Evolutionary conservation across 2,329 filamentous ascomycete species (phyloP).

Genomic region (Trichoderma endophyticum): DNA sequence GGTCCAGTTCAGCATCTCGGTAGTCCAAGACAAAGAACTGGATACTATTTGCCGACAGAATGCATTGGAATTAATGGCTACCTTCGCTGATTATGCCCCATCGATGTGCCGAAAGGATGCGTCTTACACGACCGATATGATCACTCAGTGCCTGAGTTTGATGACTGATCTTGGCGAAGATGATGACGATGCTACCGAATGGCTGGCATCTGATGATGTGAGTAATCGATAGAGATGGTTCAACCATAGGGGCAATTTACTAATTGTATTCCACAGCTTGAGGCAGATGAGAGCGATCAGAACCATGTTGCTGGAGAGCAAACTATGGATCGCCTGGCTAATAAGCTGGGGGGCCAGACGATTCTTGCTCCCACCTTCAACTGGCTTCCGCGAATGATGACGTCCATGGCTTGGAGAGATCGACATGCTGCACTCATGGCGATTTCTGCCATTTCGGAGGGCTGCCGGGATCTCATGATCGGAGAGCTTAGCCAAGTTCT

Average conservation of each 20-base stretch:
- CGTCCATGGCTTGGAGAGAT: conserved; percentile 89
- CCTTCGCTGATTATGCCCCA: conserved; percentile 91
- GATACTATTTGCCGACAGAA: conserved; percentile 89
- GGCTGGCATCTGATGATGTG: conserved; percentile 89
- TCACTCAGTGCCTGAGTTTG: conserved; percentile 92
- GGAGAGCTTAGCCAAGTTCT: conserved; percentile 91
- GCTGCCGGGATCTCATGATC: conserved; percentile 93
- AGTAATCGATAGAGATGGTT: conserved; percentile 32
- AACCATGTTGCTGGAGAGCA: conserved; percentile 98
- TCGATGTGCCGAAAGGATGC: conserved; percentile 92
- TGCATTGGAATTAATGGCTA: conserved; percentile 93
- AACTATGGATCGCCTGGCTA: conserved; percentile 95
- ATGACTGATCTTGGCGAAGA: conserved; percentile 97
- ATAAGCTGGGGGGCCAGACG: conserved; percentile 93
- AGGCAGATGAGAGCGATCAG: conserved; percentile 91
- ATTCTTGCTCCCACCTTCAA: conserved; percentile 90
- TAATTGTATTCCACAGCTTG: conserved; percentile 56
- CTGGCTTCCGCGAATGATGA: conserved; percentile 98
- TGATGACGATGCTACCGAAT: conserved; percentile 91
- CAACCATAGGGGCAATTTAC: conserved; percentile 4
- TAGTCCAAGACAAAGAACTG: conserved; percentile 94
- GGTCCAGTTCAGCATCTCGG: conserved; percentile 87
- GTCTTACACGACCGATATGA: conserved; percentile 94
- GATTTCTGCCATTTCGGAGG: conserved; percentile 96
- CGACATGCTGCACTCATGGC: conserved; percentile 97